Evolutionary conservation across 2,329 filamentous ascomycete genomes (phyloP), one percentile per base, ranked within the genome.

Genomic region (Aaosphaeria pasadenensis): DNA sequence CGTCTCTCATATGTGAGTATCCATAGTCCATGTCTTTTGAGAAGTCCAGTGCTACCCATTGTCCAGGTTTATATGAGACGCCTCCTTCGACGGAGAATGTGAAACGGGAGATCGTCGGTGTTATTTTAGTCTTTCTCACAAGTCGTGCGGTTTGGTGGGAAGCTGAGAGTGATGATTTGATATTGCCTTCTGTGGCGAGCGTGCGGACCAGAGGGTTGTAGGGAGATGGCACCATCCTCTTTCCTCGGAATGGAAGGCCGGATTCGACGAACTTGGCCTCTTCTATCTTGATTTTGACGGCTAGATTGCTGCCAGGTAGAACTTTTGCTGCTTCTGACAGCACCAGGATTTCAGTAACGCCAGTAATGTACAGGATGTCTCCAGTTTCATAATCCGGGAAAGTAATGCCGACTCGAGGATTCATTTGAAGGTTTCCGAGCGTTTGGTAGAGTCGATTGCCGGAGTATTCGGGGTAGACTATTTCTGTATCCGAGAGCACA

Each of bases 371-470:
- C 2, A 95, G 75, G 5, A 88, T 83, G 59, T 89, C 75, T 1
- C 87, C 87, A 0, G 82, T 87, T 4, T 80, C 78, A 60, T 88
- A 92, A 64, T 91, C 83, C 0, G 89, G 88, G 33, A 95, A 78
- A 3, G 81, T 82, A 43, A 92, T 67, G 3, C 90, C 89, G 3
- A 87, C 81, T 13, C 74, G 72, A 0, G 88, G 87, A 31, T 85
- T 86, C 6, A 79, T 70, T 36, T 79, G 74, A 11, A 95, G 73
- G 62, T 95, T 95, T 1, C 90, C 90, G 0, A 95, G 77, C 0
- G 87, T 89, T 66, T 95, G 89, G 59, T 95, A 95, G 0, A 94
- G 73, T 11, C 88, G 77, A 66, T 95, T 95, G 6, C 90, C 90
- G 1, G 87, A 91, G 65, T 87, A 95, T 64, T 95, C 90, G 0